phyloP scores from a whole-genome alignment of 148 eudicot species.

The Camellia granthamiana region DNA sequence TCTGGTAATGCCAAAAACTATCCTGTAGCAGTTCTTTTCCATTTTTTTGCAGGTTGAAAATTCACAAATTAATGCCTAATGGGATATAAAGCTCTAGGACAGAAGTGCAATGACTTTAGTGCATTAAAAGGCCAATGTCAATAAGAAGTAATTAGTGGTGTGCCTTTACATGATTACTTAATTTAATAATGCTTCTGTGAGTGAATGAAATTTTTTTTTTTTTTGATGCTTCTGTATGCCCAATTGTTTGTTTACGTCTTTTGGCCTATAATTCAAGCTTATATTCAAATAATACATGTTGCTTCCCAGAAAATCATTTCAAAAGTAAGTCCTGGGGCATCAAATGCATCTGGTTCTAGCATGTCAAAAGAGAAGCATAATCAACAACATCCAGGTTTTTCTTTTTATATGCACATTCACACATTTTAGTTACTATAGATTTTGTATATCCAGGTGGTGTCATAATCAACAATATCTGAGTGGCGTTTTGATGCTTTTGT shows the following conservation, averaged over 20 bases:
- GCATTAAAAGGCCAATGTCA: background rate
- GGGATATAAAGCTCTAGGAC: background rate
- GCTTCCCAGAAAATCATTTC: constrained; percentile 34
- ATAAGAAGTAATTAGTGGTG: background rate
- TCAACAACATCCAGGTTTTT: constrained; percentile 45
- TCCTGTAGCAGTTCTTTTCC: background rate
- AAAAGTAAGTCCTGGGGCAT: constrained; percentile 22
- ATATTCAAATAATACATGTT: background rate
- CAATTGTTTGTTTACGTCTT: background rate
- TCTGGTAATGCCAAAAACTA: background rate
- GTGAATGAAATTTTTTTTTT: no score
- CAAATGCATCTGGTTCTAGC: constrained; percentile 39
- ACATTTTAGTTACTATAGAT: background rate
- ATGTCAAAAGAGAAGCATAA: constrained; percentile 37
- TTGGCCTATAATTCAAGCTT: background rate
- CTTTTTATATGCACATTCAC: background rate
- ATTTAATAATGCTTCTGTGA: no score
- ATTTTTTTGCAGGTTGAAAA: background rate
- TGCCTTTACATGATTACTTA: background rate
- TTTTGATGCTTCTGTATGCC: no score
- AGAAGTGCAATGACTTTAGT: background rate
- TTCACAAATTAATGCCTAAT: background rate
- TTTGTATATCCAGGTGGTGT: background rate
- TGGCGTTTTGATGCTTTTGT: no score
- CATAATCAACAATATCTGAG: no score